These are phyloP conservation scores for Mikania micrantha DNA, from an alignment of 129 eudicot species.

Conservation along the genomic window DNA sequence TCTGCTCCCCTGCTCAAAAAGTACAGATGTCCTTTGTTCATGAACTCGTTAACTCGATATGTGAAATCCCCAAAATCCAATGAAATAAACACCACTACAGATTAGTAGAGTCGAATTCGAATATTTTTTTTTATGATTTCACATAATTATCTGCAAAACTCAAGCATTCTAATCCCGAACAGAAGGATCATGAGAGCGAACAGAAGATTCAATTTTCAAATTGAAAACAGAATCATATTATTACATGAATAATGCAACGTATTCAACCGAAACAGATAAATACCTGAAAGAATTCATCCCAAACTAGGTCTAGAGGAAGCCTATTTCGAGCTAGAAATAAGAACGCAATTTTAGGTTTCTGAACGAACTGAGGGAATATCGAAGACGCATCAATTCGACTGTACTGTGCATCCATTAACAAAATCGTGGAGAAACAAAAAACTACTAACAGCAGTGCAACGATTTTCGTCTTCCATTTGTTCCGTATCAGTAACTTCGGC, in stretches of 20 bases:
- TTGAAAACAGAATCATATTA: neutral
- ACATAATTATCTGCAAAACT: neutral
- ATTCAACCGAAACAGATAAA: neutral
- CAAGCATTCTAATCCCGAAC: neutral
- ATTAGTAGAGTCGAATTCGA: neutral
- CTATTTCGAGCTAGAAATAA: constrained; percentile 85
- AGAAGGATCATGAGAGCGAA: neutral
- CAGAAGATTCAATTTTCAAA: neutral
- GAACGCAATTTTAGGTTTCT: constrained; percentile 77
- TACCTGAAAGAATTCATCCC: constrained; percentile 93
- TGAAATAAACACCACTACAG: constrained; percentile 10
- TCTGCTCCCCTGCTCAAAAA: constrained; percentile 2
- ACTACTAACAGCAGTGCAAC: constrained; percentile 36
- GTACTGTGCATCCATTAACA: constrained; percentile 53
- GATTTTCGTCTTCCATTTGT: constrained; percentile 63
- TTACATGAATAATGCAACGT: neutral
- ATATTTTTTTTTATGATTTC: neutral
- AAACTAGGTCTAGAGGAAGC: constrained; percentile 72
- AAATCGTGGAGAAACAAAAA: constrained; percentile 47
- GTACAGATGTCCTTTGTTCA: constrained; percentile 14
- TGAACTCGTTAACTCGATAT: neutral
- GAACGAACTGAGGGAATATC: constrained; percentile 31
- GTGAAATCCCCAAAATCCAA: constrained; percentile 7
- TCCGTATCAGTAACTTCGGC: constrained; percentile 37
- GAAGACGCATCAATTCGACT: constrained; percentile 41